Conservation (phyloP, 2,329 filamentous ascomycete species). For the Ophiosphaerella herpotricha region DNA sequence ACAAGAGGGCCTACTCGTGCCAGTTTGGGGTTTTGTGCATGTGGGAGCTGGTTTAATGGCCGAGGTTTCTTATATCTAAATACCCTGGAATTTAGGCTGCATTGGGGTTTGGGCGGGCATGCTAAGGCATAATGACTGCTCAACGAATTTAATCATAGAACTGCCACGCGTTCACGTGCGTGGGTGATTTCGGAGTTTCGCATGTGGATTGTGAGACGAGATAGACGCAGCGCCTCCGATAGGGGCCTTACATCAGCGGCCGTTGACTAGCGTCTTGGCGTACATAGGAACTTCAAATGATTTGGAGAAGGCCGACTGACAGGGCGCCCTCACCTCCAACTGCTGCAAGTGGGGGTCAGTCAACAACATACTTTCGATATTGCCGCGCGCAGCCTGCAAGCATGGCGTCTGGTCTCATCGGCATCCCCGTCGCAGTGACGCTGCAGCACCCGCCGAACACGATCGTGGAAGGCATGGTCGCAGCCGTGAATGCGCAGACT, state of each 20-base stretch:
- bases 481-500: conserved; percentile 68
- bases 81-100: conserved; percentile 11
- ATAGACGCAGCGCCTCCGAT: background rate
- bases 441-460: conserved; percentile 68
- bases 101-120: background rate
- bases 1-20: conserved; percentile 38
- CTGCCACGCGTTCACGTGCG: too few species aligned
- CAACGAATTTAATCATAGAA: background rate
- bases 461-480: conserved; percentile 71
- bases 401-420: conserved; percentile 73
- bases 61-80: conserved; percentile 4
- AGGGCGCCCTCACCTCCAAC: conserved; percentile 9
- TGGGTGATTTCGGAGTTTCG: background rate
- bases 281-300: background rate
- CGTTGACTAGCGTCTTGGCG: conserved; percentile 8
- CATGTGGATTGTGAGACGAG: too few species aligned
- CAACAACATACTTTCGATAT: background rate
- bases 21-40: conserved; percentile 57
- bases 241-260: background rate
- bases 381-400: conserved; percentile 3
- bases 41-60: conserved; percentile 57
- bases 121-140: background rate
- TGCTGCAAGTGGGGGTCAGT: conserved; percentile 6
- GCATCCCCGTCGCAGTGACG: conserved; percentile 75
- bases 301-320: conserved; percentile 1